Percentiles rank a stretch among this genome's conserved stretches.
Evolutionary conservation across 169 alveolate genomes (phyloP).

Genomic region (Cyclospora cayetanensis): DNA sequence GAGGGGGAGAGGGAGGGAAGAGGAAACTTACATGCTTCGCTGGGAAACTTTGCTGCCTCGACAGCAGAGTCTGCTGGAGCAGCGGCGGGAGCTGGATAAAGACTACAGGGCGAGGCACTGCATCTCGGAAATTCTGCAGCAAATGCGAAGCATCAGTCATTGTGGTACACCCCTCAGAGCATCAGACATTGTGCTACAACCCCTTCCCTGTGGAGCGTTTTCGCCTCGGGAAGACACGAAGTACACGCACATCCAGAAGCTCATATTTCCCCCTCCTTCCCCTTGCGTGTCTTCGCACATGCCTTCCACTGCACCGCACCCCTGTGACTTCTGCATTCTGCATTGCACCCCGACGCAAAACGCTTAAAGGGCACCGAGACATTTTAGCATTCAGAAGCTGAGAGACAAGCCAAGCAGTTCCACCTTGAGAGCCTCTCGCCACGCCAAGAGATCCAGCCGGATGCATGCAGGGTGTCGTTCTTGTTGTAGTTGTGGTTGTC

Average conservation of each 20-base stretch:
- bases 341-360: too few species aligned
- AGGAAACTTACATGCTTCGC: neutral
- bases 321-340: too few species aligned
- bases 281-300: too few species aligned
- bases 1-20: too few species aligned
- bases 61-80: slow-evolving; percentile 7
- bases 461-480: neutral
- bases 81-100: neutral
- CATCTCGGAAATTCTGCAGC: neutral
- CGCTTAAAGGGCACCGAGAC: too few species aligned
- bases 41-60: neutral
- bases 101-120: neutral
- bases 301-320: too few species aligned
- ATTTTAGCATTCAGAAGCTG: too few species aligned
- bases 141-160: neutral
- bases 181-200: neutral
- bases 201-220: neutral
- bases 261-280: too few species aligned
- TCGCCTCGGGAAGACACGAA: neutral
- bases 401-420: too few species aligned
- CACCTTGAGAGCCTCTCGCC: slow-evolving; percentile 1
- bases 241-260: neutral
- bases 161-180: neutral
- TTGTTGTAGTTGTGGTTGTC: neutral
- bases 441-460: neutral